These are phyloP conservation scores for Ziziphus jujuba DNA, from an alignment of 306 rosid species.

Conservation along the genomic window DNA sequence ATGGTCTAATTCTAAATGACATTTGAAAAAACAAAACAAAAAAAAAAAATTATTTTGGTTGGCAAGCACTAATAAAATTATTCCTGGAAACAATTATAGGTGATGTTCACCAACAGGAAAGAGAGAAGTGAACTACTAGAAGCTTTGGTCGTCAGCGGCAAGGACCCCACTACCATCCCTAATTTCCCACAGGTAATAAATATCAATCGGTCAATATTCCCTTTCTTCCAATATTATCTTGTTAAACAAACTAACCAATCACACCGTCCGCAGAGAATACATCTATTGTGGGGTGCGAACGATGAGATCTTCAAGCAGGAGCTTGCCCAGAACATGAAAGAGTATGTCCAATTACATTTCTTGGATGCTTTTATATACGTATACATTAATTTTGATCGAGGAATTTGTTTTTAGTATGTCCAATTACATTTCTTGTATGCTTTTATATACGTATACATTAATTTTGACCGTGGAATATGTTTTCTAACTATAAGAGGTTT, in stretches of 20 bases:
- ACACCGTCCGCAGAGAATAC: conserved; percentile 51
- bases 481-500: background rate
- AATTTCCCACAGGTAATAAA: conserved; percentile 64
- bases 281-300: conserved; percentile 88
- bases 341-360: conserved; percentile 32
- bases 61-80: background rate
- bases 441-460: too few relatives aligned
- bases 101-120: conserved; percentile 83
- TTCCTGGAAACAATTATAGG: conserved; percentile 37
- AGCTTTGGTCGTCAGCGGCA: conserved; percentile 52
- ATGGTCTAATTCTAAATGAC: background rate
- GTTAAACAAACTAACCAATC: background rate
- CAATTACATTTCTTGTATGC: background rate
- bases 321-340: conserved; percentile 71
- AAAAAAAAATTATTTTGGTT: too few relatives aligned
- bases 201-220: background rate
- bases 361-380: too few relatives aligned
- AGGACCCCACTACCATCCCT: conserved; percentile 48
- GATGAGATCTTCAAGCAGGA: conserved; percentile 78
- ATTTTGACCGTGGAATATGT: too few relatives aligned
- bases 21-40: background rate
- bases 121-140: conserved; percentile 79
- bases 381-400: too few relatives aligned
- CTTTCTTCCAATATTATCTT: background rate
- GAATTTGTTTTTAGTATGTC: background rate